Evolutionary conservation across 2,329 filamentous ascomycete genomes (phyloP), one percentile per base, ranked within the genome.

Genomic region (Leptographium flavum): DNA sequence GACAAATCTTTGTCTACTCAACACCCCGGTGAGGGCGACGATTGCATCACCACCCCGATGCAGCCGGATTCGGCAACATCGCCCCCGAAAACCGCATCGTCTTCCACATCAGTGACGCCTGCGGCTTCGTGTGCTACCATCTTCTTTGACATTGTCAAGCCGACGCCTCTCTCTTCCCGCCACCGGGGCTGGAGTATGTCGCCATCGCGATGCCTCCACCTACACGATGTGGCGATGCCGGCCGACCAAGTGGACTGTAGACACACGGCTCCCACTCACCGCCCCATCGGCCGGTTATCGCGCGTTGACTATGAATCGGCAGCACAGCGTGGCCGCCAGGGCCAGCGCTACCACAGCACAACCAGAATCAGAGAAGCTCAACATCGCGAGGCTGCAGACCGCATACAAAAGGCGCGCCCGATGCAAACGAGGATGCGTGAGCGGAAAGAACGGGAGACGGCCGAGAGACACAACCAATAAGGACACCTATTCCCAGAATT

Each of bases 141-240:
- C 25, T 40, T 40, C 25, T 40, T 40, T 28, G 38, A 40, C 25
- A 11, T 39, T 9, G 23, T 17, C 3, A 28, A 30, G 5, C 25
- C 38, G n/a, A 30, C 38, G 9, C n/a, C 19, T 11, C 38, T 40
- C n/a, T 30, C 38, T 5, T 5, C 23, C 10, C n/a, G 15, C 6
- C 38, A 21, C 27, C 39, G 28, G 39, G 27, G 22, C 21, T 37
- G 43, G 11, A 45, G 43, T 36, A 30, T 45, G 6, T 45, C 43
- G 3, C 30, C 43, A 7, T 40, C 37, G 9, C 33, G 25, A n/a
- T 27, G 17, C 10, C 14, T 3, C 21, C 30, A 22, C 30, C 30
- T 31, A 15, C 17, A 15, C 30, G 17, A 30, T 14, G 32, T 36
- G 6, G 31, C 41, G 9, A 11, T 23, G 3, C 32, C 22, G 14